phyloP scores from a whole-genome alignment of 805 yeast genomes.

The Candida saitoana region DNA sequence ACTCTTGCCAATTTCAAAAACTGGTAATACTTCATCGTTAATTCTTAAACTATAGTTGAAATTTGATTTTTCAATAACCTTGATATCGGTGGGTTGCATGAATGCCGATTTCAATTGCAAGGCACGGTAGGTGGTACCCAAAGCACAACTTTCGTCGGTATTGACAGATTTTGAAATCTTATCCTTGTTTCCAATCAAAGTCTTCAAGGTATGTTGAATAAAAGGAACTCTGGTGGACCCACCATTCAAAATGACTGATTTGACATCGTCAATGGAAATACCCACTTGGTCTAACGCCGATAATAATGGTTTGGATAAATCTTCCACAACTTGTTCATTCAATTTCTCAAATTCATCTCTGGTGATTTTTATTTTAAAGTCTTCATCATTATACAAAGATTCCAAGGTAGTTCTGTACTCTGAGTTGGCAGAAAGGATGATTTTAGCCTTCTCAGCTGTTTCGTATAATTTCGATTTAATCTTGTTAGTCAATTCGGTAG shows the following conservation, averaged over 20 bases:
- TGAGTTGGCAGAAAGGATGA: conserved; percentile 78
- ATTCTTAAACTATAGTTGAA: conserved; percentile 43
- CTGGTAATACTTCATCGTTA: conserved; percentile 19
- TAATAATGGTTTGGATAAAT: conserved; percentile 52
- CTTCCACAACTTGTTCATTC: conserved; percentile 39
- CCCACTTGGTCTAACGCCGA: conserved; percentile 42
- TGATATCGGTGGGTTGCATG: conserved; percentile 57
- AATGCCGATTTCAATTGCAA: conserved; percentile 61
- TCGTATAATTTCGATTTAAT: conserved; percentile 67
- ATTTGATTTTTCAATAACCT: conserved; percentile 52
- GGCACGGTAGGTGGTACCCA: conserved; percentile 86
- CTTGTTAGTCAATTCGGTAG: conserved; percentile 48
- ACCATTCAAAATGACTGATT: conserved; percentile 77
- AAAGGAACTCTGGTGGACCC: conserved; percentile 90
- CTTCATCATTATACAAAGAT: conserved; percentile 66
- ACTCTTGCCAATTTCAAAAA: no score
- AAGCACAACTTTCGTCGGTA: conserved; percentile 91
- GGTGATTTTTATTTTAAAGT: conserved; percentile 61
- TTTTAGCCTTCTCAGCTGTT: conserved; percentile 85
- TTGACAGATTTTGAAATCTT: conserved; percentile 77
- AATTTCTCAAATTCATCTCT: conserved; percentile 77
- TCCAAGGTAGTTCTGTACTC: conserved; percentile 80
- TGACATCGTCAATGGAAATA: conserved; percentile 34
- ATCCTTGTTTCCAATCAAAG: conserved; percentile 53
- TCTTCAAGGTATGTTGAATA: conserved; percentile 59